These are phyloP conservation scores for Acer saccharum DNA, from an alignment of 345 rosid species.

Conservation along the genomic window DNA sequence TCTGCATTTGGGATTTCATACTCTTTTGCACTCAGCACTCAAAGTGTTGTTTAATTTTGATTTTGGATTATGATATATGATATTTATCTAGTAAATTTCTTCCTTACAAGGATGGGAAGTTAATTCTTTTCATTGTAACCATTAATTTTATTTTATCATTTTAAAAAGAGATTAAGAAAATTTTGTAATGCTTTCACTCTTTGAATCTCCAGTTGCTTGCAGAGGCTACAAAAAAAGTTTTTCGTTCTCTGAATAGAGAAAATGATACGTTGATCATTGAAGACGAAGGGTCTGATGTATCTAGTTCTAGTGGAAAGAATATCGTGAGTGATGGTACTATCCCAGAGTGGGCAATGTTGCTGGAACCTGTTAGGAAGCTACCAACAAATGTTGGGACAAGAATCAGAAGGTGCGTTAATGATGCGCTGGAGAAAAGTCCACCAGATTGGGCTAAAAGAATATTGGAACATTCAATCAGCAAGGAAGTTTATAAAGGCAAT, in stretches of 20 bases:
- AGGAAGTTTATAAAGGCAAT: constrained; percentile 97
- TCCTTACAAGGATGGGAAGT: background rate
- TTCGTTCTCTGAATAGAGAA: constrained; percentile 60
- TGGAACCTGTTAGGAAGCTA: constrained; percentile 90
- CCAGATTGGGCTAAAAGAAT: constrained; percentile 93
- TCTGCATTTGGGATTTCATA: background rate
- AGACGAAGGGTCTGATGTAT: constrained; percentile 60
- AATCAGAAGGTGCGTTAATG: constrained; percentile 89
- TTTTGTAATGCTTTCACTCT: constrained; percentile 27
- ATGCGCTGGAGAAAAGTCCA: constrained; percentile 74
- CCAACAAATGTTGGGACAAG: constrained; percentile 99
- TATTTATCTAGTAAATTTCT: background rate
- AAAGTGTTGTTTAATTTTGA: background rate
- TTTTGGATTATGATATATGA: background rate
- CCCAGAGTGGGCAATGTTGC: constrained; percentile 85
- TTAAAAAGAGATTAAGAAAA: background rate
- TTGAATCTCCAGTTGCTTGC: constrained; percentile 86
- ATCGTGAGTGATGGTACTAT: constrained; percentile 47
- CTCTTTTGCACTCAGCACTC: background rate
- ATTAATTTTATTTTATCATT: background rate
- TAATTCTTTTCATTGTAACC: background rate
- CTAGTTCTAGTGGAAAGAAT: constrained; percentile 52
- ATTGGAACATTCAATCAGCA: constrained; percentile 90
- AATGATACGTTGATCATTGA: constrained; percentile 63
- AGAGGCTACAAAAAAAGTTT: constrained; percentile 80